Conservation (phyloP, 164 flowering plant genomes). For the Liquidambar formosana region DNA sequence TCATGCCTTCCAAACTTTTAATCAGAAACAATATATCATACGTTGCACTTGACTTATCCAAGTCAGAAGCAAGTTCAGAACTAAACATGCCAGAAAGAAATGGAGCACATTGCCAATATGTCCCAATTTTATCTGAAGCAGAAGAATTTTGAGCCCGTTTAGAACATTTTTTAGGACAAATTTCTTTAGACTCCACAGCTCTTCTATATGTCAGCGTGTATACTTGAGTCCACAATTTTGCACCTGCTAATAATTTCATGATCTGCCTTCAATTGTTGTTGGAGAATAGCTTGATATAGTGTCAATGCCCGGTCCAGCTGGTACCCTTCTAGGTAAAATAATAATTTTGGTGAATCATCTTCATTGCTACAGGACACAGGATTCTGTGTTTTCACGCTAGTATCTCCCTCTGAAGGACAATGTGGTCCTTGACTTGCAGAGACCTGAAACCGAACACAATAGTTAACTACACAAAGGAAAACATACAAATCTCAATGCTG, state of each 20-base stretch:
- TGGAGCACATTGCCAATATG: slow-evolving; percentile 28
- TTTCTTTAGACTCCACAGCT: slow-evolving; percentile 23
- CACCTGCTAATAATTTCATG: slow-evolving; percentile 31
- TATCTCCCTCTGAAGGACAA: slow-evolving; percentile 18
- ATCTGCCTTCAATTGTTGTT: slow-evolving; percentile 40
- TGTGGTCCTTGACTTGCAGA: slow-evolving; percentile 20
- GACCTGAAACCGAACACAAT: slow-evolving; percentile 23
- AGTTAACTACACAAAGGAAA: not conserved
- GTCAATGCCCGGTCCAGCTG: slow-evolving; percentile 48
- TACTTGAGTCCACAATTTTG: slow-evolving; percentile 61
- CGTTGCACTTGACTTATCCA: slow-evolving; percentile 56
- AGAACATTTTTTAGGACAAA: slow-evolving; percentile 11
- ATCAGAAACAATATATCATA: slow-evolving; percentile 68
- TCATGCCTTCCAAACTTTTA: slow-evolving; percentile 64
- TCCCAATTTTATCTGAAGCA: slow-evolving; percentile 18
- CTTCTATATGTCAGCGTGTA: slow-evolving; percentile 59
- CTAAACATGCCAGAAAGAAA: slow-evolving; percentile 41
- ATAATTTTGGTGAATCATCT: slow-evolving; percentile 39
- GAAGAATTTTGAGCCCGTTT: slow-evolving; percentile 10
- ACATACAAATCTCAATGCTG: slow-evolving; percentile 1
- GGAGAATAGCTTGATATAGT: slow-evolving; percentile 76
- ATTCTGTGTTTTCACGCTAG: slow-evolving; percentile 10
- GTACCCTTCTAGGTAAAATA: slow-evolving; percentile 59
- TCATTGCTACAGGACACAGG: slow-evolving; percentile 23
- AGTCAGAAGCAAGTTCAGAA: slow-evolving; percentile 40